Base-by-base conservation (phyloP, 768 basidiomycete genomes). In the Rhizopogon sp. region DNA sequence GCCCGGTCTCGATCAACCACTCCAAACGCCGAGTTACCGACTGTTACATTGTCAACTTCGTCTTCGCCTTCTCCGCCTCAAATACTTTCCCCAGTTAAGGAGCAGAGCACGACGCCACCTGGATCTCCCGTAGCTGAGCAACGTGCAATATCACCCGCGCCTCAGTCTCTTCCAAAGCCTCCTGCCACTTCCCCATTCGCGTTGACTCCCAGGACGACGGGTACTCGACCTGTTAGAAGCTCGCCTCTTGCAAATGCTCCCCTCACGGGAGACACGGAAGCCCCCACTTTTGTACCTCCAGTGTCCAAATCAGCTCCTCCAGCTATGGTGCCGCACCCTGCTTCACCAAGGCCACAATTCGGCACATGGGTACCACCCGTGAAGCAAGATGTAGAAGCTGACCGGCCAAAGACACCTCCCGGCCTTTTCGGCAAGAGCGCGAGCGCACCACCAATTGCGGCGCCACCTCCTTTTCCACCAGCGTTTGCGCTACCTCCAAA, bases 201-300 rank as follows among this genome's bases (percentile, higher is more conserved):
- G 22, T 65, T 66, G 28, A 45, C 79, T 16, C 81, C 83, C 17
- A 76, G 86, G 39, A 82, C 82, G 1, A 84, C 79, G 45, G 78
- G 87, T 17, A 68, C 58, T 7, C 80, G 84, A 6, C 88, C 88
- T 0, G 68, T 76, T 3, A 82, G 87, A n/a, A 91, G 90, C 60
- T 90, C 90, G 3, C 90, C 90, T 1, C 72, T 91, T 47, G 84
- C 89, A 4, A 82, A 69, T 54, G 73, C 76, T 5, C 72, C 82
- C 51, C 72, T 72, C 53, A 80, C 74, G 20, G 78, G 79, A 14
- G 80, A 80, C 8, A 69, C 69, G 16, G 67, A 70, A 37, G 52
- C 59, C 37, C 58, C 43, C 10, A 57, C 45, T 33, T 60, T 54
- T n/a, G 22, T 43, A 33, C 62, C 50, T 17, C 56, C 45, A 28